Conservation (phyloP, 805 yeast species). For the Saccharomycopsis oosterbeekiorum region DNA sequence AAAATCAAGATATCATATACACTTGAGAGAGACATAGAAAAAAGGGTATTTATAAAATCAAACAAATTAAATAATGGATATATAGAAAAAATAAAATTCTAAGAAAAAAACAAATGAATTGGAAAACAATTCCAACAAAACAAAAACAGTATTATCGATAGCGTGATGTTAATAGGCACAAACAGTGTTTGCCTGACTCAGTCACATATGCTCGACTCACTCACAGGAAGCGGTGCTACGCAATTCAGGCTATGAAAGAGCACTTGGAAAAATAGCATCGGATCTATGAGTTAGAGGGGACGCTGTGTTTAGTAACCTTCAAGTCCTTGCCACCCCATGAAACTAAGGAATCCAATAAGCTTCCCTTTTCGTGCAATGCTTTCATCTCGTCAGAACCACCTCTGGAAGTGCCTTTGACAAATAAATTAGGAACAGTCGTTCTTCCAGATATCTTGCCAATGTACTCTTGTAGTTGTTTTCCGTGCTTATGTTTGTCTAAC, state of each 20-base stretch:
- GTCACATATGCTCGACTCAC: no score
- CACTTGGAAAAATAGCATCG: no score
- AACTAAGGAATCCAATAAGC: conserved; percentile 40
- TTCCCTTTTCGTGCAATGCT: conserved; percentile 47
- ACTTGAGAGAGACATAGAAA: background rate
- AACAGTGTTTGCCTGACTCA: no score
- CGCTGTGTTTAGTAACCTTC: conserved; percentile 38
- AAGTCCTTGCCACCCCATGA: conserved; percentile 55
- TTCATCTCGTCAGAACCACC: conserved; percentile 88
- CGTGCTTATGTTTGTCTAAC: conserved; percentile 71
- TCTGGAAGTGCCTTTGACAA: conserved; percentile 61
- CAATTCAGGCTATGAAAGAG: no score
- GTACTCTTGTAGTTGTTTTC: conserved; percentile 63
- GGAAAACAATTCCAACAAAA: no score
- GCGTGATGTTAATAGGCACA: no score
- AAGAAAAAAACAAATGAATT: no score
- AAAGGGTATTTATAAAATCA: background rate
- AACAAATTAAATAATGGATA: background rate
- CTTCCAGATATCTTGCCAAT: conserved; percentile 65
- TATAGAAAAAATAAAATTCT: no score
- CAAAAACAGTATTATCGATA: no score
- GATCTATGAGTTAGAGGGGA: conserved; percentile 41
- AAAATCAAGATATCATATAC: background rate
- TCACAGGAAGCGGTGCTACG: no score
- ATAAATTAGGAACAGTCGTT: conserved; percentile 81